Evolutionary conservation across 495 filamentous ascomycete species (phyloP), one percentile per base, ranked within the genome.

Genomic region (Lasiosphaeriaceae sp.): DNA sequence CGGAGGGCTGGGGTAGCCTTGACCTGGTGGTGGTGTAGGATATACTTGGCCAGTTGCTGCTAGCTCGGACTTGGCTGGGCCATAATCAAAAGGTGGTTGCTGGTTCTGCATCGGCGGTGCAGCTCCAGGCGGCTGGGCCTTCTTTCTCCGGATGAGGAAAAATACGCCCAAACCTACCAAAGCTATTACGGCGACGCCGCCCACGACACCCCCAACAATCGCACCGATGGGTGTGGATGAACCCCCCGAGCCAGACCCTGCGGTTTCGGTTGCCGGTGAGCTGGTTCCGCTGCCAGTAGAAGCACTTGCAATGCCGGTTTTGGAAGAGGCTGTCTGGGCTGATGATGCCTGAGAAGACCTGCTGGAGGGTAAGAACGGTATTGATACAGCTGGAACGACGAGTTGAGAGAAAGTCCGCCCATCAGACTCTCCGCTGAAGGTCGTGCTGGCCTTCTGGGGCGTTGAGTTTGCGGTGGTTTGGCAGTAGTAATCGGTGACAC

Each of bases 181-280:
- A 7, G 66, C 70, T n/a, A 77, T 57, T 20, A 64, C 72, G 11
- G 59, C 78, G 26, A 80, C 64, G 20, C 77, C 79, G 31, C 79
- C 79, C 7, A 80, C 69, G 22, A 74, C 74, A 37, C 79, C 79
- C 12, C 79, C 79, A 9, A 73, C 74, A 43, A 82, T 77, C 47
- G 76, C 70, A 16, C 73, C 74, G 20, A 72, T 54, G 22, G 67
- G 68, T 1, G 65, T 68, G n/a, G 65, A 63, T 2, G 70, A 71
- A 0, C 44, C 29, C 19, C 57, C 3, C 26, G 26, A 31, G 26
- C 26, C 26, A 3, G 26, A 31, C 26, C 26, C 26, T 9, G 26
- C 3, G 9, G 26, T 31, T 9, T 7, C 43, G 3, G 2, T 22
- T 11, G 19, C 39, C 11, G 51, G n/a, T n/a, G n/a, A n/a, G n/a